Percentiles rank a stretch among this genome's conserved stretches.
Evolutionary conservation across 1,139 yeast genomes (phyloP).

Genomic region (Scheffersomyces titani): DNA sequence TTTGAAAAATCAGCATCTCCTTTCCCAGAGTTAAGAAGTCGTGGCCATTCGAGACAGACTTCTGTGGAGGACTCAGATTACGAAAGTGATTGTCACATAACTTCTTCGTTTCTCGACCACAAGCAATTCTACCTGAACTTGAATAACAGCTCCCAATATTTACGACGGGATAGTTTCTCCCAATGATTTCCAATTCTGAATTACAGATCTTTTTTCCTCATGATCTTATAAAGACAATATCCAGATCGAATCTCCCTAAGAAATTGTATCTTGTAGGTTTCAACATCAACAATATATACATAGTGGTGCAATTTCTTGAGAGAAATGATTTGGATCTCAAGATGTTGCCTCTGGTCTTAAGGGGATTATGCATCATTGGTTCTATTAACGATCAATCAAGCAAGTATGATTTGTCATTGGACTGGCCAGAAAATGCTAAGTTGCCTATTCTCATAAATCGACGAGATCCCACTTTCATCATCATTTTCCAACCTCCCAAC

Average conservation of each 20-base stretch:
- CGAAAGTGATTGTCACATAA: conserved; percentile 7
- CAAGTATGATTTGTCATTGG: conserved; percentile 10
- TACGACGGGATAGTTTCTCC: conserved; percentile 44
- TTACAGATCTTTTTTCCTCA: conserved; percentile 38
- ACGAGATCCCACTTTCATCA: conserved; percentile 25
- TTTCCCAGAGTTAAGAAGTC: neutral
- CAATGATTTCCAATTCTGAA: conserved; percentile 18
- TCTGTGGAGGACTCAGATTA: neutral
- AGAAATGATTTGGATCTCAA: conserved; percentile 2
- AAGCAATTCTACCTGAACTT: conserved; percentile 34
- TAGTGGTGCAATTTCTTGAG: conserved; percentile 24
- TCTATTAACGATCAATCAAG: conserved; percentile 12
- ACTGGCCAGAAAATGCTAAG: conserved; percentile 1
- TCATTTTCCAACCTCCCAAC: conserved; percentile 74
- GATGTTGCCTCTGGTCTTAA: conserved; percentile 10
- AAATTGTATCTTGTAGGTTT: conserved; percentile 28
- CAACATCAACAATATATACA: conserved; percentile 21
- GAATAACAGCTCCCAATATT: conserved; percentile 45
- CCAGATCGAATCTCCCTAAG: conserved; percentile 3
- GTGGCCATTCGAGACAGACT: neutral
- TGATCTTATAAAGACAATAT: conserved; percentile 22
- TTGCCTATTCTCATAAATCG: conserved; percentile 4
- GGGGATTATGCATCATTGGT: conserved; percentile 23
- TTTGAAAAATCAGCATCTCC: neutral
- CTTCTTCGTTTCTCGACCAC: conserved; percentile 14